Conservation (phyloP, 1,284 basidiomycete genomes). For the Cutaneotrichosporon mucoides region DNA sequence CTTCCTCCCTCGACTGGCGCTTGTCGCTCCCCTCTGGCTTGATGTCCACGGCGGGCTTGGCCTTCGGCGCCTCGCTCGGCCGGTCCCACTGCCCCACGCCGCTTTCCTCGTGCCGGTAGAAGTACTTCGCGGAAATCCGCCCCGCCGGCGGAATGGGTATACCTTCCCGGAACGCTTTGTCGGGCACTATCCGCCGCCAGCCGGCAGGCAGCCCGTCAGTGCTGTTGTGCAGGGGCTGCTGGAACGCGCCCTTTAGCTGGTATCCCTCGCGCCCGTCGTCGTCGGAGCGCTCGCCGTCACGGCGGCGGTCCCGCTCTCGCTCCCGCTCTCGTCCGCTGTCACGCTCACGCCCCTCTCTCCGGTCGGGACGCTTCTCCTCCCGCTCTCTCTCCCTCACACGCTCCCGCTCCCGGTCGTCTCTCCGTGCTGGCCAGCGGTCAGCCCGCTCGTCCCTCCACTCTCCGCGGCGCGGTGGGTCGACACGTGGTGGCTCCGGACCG, state of each 20-base stretch:
- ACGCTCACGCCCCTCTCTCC: not conserved
- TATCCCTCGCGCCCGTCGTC: not conserved
- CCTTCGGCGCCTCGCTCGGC: not conserved
- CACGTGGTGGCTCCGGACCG: too few species aligned
- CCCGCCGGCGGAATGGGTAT: not conserved
- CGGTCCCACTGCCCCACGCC: not conserved
- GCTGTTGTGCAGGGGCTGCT: conserved; percentile 1
- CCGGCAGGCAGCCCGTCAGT: not conserved
- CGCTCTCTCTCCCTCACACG: too few species aligned
- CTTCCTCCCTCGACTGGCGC: not conserved
- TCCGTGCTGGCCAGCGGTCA: too few species aligned
- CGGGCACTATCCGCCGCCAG: not conserved
- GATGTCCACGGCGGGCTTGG: not conserved
- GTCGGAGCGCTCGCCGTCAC: not conserved
- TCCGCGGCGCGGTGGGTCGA: too few species aligned
- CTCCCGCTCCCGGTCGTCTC: too few species aligned
- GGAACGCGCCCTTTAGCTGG: not conserved
- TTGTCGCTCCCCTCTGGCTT: not conserved
- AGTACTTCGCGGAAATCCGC: not conserved
- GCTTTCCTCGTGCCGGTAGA: not conserved
- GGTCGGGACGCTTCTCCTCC: not conserved
- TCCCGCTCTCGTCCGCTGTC: not conserved
- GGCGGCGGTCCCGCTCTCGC: not conserved
- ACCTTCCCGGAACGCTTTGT: conserved; percentile 1
- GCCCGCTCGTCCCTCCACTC: too few species aligned